Percentiles rank a stretch among this genome's conserved stretches.
Evolutionary conservation across 2,329 filamentous ascomycete genomes (phyloP).

Genomic region (Fusarium luffae): DNA sequence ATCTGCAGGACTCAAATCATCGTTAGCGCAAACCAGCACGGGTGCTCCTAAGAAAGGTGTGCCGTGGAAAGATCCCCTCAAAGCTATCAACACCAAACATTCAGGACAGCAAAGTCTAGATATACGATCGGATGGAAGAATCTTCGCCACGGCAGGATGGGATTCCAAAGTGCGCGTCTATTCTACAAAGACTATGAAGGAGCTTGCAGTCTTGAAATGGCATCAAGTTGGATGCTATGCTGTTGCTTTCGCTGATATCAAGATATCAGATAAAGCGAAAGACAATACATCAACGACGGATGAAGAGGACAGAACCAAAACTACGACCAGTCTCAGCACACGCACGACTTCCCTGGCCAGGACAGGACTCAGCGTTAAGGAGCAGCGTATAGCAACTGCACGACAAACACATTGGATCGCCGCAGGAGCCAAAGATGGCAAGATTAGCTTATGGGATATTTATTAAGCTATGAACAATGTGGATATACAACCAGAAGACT

Average conservation of each 20-base stretch:
- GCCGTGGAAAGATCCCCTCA: constrained; percentile 63
- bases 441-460: constrained; percentile 94
- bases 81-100: constrained; percentile 81
- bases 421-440: constrained; percentile 92
- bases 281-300: background rate
- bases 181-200: constrained; percentile 80
- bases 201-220: constrained; percentile 94
- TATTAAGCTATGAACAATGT: constrained; percentile 64
- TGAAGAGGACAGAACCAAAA: background rate
- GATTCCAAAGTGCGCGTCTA: constrained; percentile 86
- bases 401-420: constrained; percentile 87
- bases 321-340: background rate
- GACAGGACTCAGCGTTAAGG: constrained; percentile 61
- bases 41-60: constrained; percentile 36
- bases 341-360: constrained; percentile 6
- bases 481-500: background rate
- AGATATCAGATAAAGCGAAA: constrained; percentile 8
- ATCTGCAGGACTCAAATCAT: constrained; percentile 38
- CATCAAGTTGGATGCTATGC: constrained; percentile 90
- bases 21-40: background rate
- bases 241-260: constrained; percentile 73
- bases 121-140: constrained; percentile 80
- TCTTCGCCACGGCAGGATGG: constrained; percentile 95
- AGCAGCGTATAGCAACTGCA: constrained; percentile 71
- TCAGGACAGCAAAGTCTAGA: constrained; percentile 86